These are phyloP conservation scores for Trichosporon coremiiforme DNA, from an alignment of 1,284 basidiomycete genomes.

Conservation along the genomic window DNA sequence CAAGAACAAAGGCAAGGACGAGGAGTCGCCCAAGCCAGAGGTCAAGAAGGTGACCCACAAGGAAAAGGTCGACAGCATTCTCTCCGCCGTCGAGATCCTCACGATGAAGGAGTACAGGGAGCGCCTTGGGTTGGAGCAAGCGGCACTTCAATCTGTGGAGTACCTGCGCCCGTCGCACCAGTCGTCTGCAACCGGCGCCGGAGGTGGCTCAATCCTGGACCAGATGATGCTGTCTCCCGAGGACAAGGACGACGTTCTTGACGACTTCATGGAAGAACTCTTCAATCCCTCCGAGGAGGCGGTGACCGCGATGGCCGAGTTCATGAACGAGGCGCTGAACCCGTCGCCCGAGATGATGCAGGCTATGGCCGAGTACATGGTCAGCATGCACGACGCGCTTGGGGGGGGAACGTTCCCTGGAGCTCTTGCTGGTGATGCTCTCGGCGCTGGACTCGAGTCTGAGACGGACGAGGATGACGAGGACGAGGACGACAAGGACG, in stretches of 20 bases:
- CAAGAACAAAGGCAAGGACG: not conserved
- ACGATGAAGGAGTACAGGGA: constrained; percentile 7
- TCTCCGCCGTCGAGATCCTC: not conserved
- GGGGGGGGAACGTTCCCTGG: not conserved
- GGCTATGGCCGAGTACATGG: not conserved
- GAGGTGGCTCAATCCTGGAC: not conserved
- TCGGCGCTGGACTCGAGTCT: not conserved
- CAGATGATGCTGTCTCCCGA: too few relatives aligned
- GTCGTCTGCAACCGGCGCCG: too few relatives aligned
- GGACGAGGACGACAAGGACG: not conserved
- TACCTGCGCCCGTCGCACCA: not conserved
- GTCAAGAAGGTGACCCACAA: not conserved
- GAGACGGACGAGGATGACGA: not conserved
- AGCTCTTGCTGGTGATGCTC: not conserved
- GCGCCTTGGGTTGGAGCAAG: not conserved
- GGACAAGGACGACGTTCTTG: too few relatives aligned
- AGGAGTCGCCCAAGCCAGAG: not conserved
- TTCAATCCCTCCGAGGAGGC: too few relatives aligned
- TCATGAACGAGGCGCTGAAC: too few relatives aligned
- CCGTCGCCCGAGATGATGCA: too few relatives aligned
- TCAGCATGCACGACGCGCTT: not conserved
- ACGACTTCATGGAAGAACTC: too few relatives aligned
- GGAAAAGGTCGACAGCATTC: not conserved
- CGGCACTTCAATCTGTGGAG: not conserved
- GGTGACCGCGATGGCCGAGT: too few relatives aligned